phyloP scores from a whole-genome alignment of 768 basidiomycete species.

The Phaffia tasmanica region DNA sequence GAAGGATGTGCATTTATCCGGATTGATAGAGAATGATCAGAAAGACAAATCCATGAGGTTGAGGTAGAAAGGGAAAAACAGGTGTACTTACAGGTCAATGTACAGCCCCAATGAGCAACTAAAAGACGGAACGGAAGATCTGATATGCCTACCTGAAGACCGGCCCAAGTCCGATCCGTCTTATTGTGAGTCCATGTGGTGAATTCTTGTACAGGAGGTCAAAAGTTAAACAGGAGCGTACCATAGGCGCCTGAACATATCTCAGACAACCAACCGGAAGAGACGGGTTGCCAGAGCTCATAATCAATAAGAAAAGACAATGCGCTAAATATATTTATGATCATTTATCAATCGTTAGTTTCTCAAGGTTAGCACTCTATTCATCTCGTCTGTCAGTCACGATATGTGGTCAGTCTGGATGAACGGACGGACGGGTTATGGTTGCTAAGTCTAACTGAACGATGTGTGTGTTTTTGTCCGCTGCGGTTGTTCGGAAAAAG shows the following conservation, averaged over 20 bases:
- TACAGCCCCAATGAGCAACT: conserved; percentile 53
- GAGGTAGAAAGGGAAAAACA: neutral
- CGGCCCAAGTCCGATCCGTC: neutral
- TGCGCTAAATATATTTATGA: no score
- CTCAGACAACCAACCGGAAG: conserved; percentile 16
- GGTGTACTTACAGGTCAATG: conserved; percentile 39
- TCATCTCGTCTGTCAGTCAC: no score
- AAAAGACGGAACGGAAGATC: conserved; percentile 63
- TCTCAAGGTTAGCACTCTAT: no score
- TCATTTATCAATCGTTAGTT: no score
- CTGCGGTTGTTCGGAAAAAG: no score
- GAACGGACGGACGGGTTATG: no score
- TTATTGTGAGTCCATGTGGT: neutral
- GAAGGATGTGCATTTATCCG: neutral
- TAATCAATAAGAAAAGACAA: no score
- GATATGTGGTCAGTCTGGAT: no score
- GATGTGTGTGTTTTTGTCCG: no score
- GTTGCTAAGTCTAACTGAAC: no score
- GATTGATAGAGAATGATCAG: neutral
- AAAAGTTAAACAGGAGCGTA: neutral
- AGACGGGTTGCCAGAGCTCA: no score
- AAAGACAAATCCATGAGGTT: neutral
- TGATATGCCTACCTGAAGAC: conserved; percentile 37
- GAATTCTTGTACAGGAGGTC: neutral
- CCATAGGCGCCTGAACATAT: conserved; percentile 24